Evolutionary conservation across 805 yeast genomes (phyloP).

Genomic region (Teunomyces barrocoloradensis): DNA sequence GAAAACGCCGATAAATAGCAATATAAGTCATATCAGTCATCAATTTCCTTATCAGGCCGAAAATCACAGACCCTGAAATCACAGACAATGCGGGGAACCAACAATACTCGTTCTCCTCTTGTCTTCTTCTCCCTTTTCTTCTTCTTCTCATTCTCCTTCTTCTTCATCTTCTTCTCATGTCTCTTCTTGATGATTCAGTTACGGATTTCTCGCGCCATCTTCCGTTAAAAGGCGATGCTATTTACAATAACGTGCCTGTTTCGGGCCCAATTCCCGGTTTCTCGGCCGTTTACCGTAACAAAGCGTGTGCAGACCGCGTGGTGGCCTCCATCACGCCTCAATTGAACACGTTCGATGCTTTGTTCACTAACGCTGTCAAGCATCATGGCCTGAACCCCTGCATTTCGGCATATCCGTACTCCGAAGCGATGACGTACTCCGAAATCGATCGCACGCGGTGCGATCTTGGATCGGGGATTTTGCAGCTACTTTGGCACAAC

Average conservation of each 20-base stretch:
- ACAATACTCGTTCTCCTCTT: no score
- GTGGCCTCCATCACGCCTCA: conserved; percentile 25
- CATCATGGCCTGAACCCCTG: conserved; percentile 27
- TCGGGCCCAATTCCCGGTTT: not conserved
- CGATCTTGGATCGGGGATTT: conserved; percentile 56
- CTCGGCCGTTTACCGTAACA: conserved; percentile 11
- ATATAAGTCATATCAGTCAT: not conserved
- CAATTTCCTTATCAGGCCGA: not conserved
- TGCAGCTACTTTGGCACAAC: conserved; percentile 25
- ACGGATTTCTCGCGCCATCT: not conserved
- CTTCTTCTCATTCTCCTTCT: no score
- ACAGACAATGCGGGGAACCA: not conserved
- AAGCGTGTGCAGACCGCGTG: conserved; percentile 9
- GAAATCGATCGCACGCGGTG: conserved; percentile 41
- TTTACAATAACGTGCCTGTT: not conserved
- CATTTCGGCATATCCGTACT: conserved; percentile 36
- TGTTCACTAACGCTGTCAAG: conserved; percentile 26
- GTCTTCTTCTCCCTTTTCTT: no score
- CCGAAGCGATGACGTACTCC: conserved; percentile 39
- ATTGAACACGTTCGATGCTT: conserved; percentile 36
- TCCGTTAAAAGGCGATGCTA: not conserved
- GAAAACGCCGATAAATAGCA: conserved; percentile 42
- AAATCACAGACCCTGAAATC: not conserved
- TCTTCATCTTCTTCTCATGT: not conserved
- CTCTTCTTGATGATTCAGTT: not conserved